Evolutionary conservation across 192 early-diverging fungal genomes (phyloP).

Genomic region (Backusella tarrabulga): DNA sequence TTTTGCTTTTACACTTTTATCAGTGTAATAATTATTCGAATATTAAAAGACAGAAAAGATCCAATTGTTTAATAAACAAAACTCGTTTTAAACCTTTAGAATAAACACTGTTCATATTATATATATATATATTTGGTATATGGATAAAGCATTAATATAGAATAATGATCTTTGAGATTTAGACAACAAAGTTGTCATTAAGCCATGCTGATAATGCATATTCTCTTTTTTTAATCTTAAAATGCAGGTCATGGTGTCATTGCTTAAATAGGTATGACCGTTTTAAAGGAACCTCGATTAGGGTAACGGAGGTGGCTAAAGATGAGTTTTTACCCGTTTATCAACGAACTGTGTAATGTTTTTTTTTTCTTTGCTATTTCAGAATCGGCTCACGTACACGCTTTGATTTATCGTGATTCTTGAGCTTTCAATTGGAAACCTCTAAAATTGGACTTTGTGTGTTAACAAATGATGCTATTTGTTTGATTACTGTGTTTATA

Average conservation of each 20-base stretch:
- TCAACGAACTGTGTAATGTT: background rate
- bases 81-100: background rate
- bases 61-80: background rate
- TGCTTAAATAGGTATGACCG: background rate
- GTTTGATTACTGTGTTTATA: background rate
- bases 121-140: background rate
- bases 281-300: background rate
- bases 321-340: slow-evolving; percentile 3
- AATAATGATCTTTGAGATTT: background rate
- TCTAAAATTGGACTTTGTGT: background rate
- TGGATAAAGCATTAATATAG: background rate
- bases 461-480: background rate
- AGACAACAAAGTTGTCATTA: slow-evolving; percentile 1
- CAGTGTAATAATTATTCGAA: background rate
- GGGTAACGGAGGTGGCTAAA: background rate
- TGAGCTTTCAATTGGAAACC: background rate
- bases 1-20: background rate
- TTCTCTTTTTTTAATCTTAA: background rate
- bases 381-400: too few relatives aligned
- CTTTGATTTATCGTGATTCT: background rate
- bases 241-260: background rate
- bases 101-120: background rate
- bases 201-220: background rate
- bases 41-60: background rate
- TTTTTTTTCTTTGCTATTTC: background rate